Base-by-base conservation (phyloP, 257 asterid species). In the Scutellaria barbata region DNA sequence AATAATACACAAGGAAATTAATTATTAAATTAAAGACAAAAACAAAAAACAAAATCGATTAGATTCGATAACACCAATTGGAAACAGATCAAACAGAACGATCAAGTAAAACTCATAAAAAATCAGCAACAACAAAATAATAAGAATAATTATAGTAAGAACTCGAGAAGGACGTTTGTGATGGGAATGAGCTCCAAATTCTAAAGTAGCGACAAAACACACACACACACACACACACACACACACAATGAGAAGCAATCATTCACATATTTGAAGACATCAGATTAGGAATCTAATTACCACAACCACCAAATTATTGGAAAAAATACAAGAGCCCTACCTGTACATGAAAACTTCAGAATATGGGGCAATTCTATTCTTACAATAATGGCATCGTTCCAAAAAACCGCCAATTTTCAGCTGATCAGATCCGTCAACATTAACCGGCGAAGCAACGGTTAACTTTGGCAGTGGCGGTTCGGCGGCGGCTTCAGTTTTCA, bases 301-400 rank as follows among this genome's bases (percentile, higher is more conserved):
- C 55, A 50, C 37, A 50, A 35, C 52, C 8, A 54, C 13, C 25
- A n/a, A n/a, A n/a, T n/a, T n/a, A n/a, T n/a, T n/a, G n/a, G n/a
- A n/a, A n/a, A n/a, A n/a, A 57, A 58, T 12, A 41, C 42, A 47
- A 2, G 7, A 37, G 35, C 10, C 20, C n/a, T 69, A 87, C 93
- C 88, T 79, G 72, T 87, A 85, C 90, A 87, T 87, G 71, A 73
- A 85, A 74, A 83, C 80, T 64, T 85, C 93, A 54, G 81, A 60
- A 52, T 75, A 50, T 33, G 51, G 81, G 20, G 83, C 71, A 41
- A 84, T 80, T 11, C 76, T 71, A 80, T 80, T 86, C 66, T 54
- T 63, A 63, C 92, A 86, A 37, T 80, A 86, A 55, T 79, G 72
- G 16, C 89, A 84, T 17, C 47, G 79, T 71, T 82, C 82, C 78